Base-by-base conservation (phyloP, 129 eudicot genomes). In the Flaveria ramosissima region DNA sequence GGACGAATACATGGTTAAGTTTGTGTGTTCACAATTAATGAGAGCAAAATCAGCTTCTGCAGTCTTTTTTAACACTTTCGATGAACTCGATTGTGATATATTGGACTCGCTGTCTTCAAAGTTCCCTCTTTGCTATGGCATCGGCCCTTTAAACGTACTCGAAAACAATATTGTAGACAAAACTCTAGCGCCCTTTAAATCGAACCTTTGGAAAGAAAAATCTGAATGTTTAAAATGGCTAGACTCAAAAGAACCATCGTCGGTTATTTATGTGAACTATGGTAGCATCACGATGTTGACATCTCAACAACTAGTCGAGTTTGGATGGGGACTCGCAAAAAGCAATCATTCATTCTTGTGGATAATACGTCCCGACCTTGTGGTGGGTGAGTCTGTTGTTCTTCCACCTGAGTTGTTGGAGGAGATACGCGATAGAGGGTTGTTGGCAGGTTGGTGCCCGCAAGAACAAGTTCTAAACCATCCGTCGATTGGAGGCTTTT, bases 161-260 rank as follows among this genome's bases (percentile, higher is more conserved):
- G 30, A 56, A 70, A 68, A 79, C 32, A 75, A 80, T 32, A 46
- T 86, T 3, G 66, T 51, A 0, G 84, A 86, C 16, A 21, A 82
- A 19, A 15, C 39, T 6, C 56, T 80, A 8, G 50, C 48, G 19
- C 68, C 89, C 42, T 51, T 89, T 7, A 67, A 72, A 17, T 86
- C 89, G 16, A 89, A 81, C 62, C 76, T 88, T 7, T 88, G 93
- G 93, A 88, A 79, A 67, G 93, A 83, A 70, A 90, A 84, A 7
- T 1, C 64, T 0, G 68, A 43, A 3, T 89, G 91, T 70, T 60
- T 89, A 1, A 51, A 84, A 10, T 89, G 95, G 95, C 87, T 89
- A 7, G 80, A 86, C 59, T 27, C 79, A 0, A 73, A 74, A 61
- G 85, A 75, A 23, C 72, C 76, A 12, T 23, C 15, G 0, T 74